phyloP scores from a whole-genome alignment of 176 grass and related monocot genomes.

The Eleusine indica region DNA sequence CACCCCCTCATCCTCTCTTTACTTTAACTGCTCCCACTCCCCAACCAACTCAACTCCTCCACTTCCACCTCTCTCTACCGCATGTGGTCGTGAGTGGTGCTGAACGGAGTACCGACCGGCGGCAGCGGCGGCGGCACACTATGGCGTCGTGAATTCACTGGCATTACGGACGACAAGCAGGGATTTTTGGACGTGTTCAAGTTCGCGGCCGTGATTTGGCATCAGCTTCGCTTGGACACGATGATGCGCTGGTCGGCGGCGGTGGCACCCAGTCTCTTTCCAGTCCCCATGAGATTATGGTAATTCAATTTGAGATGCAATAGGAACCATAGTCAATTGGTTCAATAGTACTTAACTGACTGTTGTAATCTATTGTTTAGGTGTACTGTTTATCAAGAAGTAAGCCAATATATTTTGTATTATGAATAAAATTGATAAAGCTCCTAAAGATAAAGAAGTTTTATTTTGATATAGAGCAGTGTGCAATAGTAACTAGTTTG shows the following conservation, averaged over 20 bases:
- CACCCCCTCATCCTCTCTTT: conserved; percentile 12
- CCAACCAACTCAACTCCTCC: conserved; percentile 38
- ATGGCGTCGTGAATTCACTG: conserved; percentile 40
- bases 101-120: background rate
- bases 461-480: too few species aligned
- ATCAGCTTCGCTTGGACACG: conserved; percentile 18
- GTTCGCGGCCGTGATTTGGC: background rate
- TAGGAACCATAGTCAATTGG: too few species aligned
- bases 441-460: too few species aligned
- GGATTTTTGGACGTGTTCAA: background rate
- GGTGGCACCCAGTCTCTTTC: conserved; percentile 10
- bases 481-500: too few species aligned
- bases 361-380: too few species aligned
- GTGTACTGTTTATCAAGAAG: too few species aligned
- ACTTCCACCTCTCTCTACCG: background rate
- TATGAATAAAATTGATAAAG: too few species aligned
- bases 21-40: conserved; percentile 45
- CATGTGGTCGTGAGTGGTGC: conserved; percentile 15
- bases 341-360: too few species aligned
- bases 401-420: too few species aligned
- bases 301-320: too few species aligned
- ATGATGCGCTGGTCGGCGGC: conserved; percentile 24
- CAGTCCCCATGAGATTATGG: background rate
- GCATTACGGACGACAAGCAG: background rate
- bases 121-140: background rate